Base-by-base conservation (phyloP, 305 asterid genomes). In the Plantago coronopus region DNA sequence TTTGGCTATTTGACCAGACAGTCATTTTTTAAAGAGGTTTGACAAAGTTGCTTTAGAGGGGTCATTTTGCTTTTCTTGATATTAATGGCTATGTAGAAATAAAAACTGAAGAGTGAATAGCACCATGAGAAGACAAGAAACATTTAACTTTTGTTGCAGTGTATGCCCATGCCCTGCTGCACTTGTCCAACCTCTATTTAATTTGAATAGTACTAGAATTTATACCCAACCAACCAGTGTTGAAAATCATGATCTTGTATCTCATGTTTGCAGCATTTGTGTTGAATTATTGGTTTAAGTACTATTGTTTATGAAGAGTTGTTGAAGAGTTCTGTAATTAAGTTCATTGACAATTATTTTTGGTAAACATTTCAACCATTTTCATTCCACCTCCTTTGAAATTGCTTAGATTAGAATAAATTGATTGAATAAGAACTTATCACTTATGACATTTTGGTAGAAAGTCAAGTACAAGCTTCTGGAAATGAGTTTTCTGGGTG, bases 401-500 rank as follows among this genome's bases (percentile, higher is more conserved):
- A 31, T 45, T 44, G 22, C 25, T 55, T 21, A 8, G 25, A 21
- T 34, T 25, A 4, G 47, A 64, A 54, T 31, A 58, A 46, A 43
- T 14, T 48, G 7, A 22, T 67, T 19, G 21, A 22, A n/a, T n/a
- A n/a, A 34, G 44, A 59, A 55, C 60, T 25, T 6, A 38, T 55
- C 60, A 40, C 23, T n/a, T n/a, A n/a, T n/a, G n/a, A n/a, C n/a
- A n/a, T n/a, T n/a, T n/a, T n/a, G n/a, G n/a, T 70, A 17, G 23
- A 27, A 7, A 22, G 62, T 71, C 43, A 43, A 57, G 19, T 62
- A 17, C 23, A 46, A 48, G 37, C 5, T 11, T 34, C 51, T 55
- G 54, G 31, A 55, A 50, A 38, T 59, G 22, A 57, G 63, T 69
- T 69, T 54, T 69, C 64, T 69, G 75, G 72, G 48, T 53, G 57